Evolutionary conservation across 2,329 filamentous ascomycete species (phyloP), one percentile per base, ranked within the genome.

Genomic region (Tolypocladium nubicola): DNA sequence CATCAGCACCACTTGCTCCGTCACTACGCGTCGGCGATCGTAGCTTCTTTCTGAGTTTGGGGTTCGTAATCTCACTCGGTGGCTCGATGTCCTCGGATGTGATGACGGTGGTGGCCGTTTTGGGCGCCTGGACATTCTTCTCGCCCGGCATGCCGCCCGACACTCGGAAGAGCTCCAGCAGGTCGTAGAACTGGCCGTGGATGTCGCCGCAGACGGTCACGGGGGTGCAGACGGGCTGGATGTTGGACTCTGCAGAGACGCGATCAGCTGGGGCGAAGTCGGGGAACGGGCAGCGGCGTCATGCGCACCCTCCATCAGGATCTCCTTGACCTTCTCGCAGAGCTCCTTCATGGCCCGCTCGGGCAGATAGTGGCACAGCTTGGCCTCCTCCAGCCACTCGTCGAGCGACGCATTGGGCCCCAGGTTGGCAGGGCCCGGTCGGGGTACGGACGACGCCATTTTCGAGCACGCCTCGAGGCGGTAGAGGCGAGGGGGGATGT

Each of bases 151-250:
- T 97, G 63, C 94, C 94, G 60, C 94, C 94, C 52, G 93, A 91
- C 45, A 99, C 93, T 56, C 92, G 88, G 75, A 99, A 99, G 54
- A 99, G 85, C 77, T 99, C 94, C 60, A 97, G 84, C 11, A 99
- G 80, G 72, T 99, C 94, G 75, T 99, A 97, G 73, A 97, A 97
- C 75, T 99, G 94, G 66, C 94, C 94, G 74, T 99, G 94, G 61
- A 99, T 97, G 71, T 99, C 94, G 69, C 94, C 94, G 69, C 94
- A 97, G 61, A 99, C 88, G 6, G 94, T 99, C 61, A 99, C 94
- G 8, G 94, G 94, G 0, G 94, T 96, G 56, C 88, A 85, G 23
- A 99, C 93, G n/a, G 94, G 94, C 72, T 97, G 94, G 59, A 99
- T 97, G 71, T 99, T 99, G 63, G 92, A 97, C 76, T 99, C 94